Conservation (phyloP, 1,284 basidiomycete species). For the Boletellus deceptivus region DNA sequence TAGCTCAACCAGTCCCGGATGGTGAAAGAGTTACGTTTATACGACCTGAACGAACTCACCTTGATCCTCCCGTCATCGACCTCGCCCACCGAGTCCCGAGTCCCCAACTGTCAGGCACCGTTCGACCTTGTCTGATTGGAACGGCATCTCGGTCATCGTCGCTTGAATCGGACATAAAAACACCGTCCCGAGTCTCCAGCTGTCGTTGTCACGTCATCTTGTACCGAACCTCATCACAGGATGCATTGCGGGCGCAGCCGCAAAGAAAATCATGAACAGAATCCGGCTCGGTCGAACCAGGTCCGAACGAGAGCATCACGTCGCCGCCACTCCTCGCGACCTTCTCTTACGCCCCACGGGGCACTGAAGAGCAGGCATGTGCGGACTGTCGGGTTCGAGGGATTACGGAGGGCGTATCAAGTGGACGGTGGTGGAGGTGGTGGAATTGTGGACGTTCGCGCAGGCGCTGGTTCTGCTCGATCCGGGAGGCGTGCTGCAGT, state of each 20-base stretch:
- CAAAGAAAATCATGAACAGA: too few relatives aligned
- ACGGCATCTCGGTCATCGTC: not conserved
- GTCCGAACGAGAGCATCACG: not conserved
- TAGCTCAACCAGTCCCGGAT: too few relatives aligned
- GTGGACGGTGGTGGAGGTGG: not conserved
- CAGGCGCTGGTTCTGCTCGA: not conserved
- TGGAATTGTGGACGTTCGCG: not conserved
- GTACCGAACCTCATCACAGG: conserved; percentile 6
- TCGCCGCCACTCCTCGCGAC: conserved; percentile 11
- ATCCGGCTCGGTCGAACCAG: not conserved
- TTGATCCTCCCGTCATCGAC: not conserved
- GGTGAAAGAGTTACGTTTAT: too few relatives aligned
- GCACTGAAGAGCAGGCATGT: conserved; percentile 12
- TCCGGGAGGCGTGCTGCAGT: not conserved
- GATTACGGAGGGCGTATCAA: not conserved
- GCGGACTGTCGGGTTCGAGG: not conserved
- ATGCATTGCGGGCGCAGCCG: not conserved
- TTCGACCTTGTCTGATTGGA: not conserved
- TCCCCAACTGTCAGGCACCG: too few relatives aligned
- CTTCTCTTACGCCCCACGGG: conserved; percentile 19
- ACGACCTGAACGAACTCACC: too few relatives aligned
- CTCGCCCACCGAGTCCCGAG: not conserved
- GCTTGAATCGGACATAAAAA: not conserved
- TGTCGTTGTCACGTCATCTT: conserved; percentile 1
- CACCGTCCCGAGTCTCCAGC: conserved; percentile 1